A percentile compares a stretch with the other conserved stretches of the same genome.
phyloP scores from a whole-genome alignment of 2,329 filamentous ascomycete genomes.

The Trichoderma lentiforme region DNA sequence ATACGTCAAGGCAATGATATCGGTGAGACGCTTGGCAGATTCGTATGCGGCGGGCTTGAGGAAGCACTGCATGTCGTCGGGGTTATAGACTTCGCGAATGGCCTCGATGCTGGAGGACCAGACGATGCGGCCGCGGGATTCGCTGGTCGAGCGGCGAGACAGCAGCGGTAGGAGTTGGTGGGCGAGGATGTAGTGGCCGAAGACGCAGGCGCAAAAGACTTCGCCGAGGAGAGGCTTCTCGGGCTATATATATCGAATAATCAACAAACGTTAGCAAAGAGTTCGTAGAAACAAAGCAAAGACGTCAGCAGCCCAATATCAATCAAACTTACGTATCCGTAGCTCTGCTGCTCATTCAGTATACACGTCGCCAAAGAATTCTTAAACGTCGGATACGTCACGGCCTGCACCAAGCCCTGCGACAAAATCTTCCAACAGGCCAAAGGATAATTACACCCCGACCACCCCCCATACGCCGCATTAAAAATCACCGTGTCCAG shows the following conservation, averaged over 20 bases:
- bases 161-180: slow-evolving; percentile 78
- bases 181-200: slow-evolving; percentile 88
- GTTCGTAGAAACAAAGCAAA: not conserved
- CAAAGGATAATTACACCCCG: slow-evolving; percentile 65
- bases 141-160: slow-evolving; percentile 40
- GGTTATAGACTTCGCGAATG: slow-evolving; percentile 48
- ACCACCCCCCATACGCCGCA: slow-evolving; percentile 85
- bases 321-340: slow-evolving; percentile 32
- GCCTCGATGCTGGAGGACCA: slow-evolving; percentile 87
- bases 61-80: slow-evolving; percentile 75
- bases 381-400: slow-evolving; percentile 80
- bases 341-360: slow-evolving; percentile 38
- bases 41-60: slow-evolving; percentile 68
- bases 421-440: slow-evolving; percentile 56
- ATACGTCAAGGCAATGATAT: slow-evolving; percentile 73
- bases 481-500: slow-evolving; percentile 81
- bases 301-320: not conserved
- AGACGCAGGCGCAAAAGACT: slow-evolving; percentile 88
- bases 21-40: slow-evolving; percentile 80
- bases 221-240: slow-evolving; percentile 63
- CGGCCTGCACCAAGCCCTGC: slow-evolving; percentile 59
- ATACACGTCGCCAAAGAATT: slow-evolving; percentile 49
- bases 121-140: slow-evolving; percentile 64
- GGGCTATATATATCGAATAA: slow-evolving; percentile 40
- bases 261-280: not conserved